Evolutionary conservation across 495 filamentous ascomycete species (phyloP).

Genomic region (Parachaetomium inaequale): DNA sequence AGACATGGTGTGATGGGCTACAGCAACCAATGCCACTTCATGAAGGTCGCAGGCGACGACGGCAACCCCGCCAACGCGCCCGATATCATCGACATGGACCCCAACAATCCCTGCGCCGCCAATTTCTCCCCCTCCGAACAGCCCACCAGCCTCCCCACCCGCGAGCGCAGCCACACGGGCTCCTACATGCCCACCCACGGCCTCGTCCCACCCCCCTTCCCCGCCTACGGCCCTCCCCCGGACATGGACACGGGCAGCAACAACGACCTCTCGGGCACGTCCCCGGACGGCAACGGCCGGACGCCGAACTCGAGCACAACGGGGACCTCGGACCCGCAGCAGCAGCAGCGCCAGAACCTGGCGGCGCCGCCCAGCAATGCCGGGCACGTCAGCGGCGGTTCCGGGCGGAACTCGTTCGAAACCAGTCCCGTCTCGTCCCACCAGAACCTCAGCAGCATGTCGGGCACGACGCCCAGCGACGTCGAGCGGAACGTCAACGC

Average conservation of each 20-base stretch:
- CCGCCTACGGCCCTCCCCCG: conserved; percentile 13
- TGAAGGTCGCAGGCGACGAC: conserved; percentile 34
- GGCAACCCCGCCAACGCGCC: conserved; percentile 29
- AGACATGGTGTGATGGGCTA: conserved; percentile 17
- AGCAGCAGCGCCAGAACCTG: conserved; percentile 1
- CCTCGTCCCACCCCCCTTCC: conserved; percentile 32
- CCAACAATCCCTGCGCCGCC: conserved; percentile 19
- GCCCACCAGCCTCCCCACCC: conserved; percentile 28
- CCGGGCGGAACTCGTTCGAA: conserved; percentile 44
- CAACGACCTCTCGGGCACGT: conserved; percentile 40
- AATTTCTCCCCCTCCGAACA: conserved; percentile 25
- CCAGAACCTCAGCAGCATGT: conserved; percentile 31
- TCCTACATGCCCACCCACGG: conserved; percentile 26
- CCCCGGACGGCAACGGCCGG: conserved; percentile 41
- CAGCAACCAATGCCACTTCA: conserved; percentile 34
- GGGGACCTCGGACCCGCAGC: conserved; percentile 18
- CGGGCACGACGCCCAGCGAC: conserved; percentile 28
- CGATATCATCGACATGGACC: conserved; percentile 31
- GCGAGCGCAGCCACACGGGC: conserved; percentile 27
- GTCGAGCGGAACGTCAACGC: conserved; percentile 29
- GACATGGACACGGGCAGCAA: conserved; percentile 23
- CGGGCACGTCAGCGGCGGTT: conserved; percentile 22
- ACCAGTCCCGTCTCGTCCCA: conserved; percentile 43
- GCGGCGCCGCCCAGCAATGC: conserved; percentile 18
- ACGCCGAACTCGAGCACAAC: conserved; percentile 53